A percentile compares a stretch with the other conserved stretches of the same genome.
These are phyloP conservation scores for Linaria vulgaris DNA, from an alignment of 257 asterid species.

Conservation along the genomic window DNA sequence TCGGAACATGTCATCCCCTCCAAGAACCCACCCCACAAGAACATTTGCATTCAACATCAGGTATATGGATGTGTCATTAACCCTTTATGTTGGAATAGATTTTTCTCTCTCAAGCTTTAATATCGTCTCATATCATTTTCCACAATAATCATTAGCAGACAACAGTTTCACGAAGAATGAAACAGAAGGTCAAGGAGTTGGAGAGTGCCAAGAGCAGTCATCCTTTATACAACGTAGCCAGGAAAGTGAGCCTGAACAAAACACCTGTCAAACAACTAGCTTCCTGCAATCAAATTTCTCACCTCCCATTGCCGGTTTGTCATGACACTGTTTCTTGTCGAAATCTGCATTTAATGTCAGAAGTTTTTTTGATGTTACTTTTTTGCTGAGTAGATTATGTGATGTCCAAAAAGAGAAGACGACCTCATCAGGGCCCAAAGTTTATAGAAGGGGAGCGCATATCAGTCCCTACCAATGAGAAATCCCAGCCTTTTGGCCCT, in stretches of 20 bases:
- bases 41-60: constrained; percentile 17
- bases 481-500: constrained; percentile 37
- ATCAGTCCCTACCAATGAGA: constrained; percentile 30
- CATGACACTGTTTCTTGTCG: background rate
- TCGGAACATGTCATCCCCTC: constrained; percentile 13
- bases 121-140: background rate
- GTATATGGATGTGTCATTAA: constrained; percentile 7
- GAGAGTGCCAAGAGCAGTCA: constrained; percentile 14
- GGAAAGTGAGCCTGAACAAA: background rate
- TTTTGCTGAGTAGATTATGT: constrained; percentile 16
- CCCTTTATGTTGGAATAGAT: background rate
- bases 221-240: background rate
- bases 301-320: constrained; percentile 19
- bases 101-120: background rate
- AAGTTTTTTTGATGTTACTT: background rate
- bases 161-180: constrained; percentile 20
- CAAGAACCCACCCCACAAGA: constrained; percentile 18
- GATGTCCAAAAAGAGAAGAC: constrained; percentile 27
- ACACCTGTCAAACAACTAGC: constrained; percentile 2
- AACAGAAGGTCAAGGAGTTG: constrained; percentile 1
- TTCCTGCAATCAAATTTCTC: background rate
- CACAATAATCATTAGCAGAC: constrained; percentile 16
- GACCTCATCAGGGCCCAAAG: constrained; percentile 28
- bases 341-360: background rate
- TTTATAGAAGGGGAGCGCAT: constrained; percentile 26